These are phyloP conservation scores for Trametes coccinea DNA, from an alignment of 768 basidiomycete species.

Conservation along the genomic window DNA sequence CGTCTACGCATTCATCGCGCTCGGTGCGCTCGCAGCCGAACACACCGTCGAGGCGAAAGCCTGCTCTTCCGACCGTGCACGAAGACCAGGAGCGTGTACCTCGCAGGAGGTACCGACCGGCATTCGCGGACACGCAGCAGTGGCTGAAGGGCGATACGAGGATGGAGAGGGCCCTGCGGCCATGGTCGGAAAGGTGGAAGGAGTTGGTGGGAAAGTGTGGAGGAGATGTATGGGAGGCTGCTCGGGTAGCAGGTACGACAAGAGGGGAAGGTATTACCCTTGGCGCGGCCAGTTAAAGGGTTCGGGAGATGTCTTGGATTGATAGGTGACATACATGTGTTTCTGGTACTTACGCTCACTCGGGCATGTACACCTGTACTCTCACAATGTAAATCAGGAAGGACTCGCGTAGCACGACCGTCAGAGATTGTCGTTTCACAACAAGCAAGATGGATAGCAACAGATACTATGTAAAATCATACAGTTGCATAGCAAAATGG, in stretches of 20 bases:
- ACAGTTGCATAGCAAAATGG: too few species aligned
- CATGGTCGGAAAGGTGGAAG: slow-evolving; percentile 17
- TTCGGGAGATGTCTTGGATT: not conserved
- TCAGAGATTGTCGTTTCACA: too few species aligned
- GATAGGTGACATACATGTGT: not conserved
- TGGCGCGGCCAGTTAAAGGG: not conserved
- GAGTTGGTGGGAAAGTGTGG: slow-evolving; percentile 10
- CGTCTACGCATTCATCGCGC: slow-evolving; percentile 11
- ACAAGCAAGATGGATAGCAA: too few species aligned
- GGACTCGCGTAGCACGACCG: too few species aligned
- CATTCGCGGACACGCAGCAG: slow-evolving; percentile 29
- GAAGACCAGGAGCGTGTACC: slow-evolving; percentile 20
- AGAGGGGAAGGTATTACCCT: not conserved
- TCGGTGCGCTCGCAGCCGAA: slow-evolving; percentile 9
- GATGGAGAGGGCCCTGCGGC: slow-evolving; percentile 22
- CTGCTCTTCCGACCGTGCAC: slow-evolving; percentile 2
- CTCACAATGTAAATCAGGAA: too few species aligned
- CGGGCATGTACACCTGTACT: too few species aligned
- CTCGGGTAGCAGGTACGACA: slow-evolving; percentile 2
- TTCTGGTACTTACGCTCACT: too few species aligned
- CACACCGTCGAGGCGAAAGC: slow-evolving; percentile 11
- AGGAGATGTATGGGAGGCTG: slow-evolving; percentile 18
- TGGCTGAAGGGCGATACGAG: slow-evolving; percentile 29
- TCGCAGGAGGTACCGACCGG: slow-evolving; percentile 25
- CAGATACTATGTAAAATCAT: too few species aligned